phyloP scores from a whole-genome alignment of 2,329 filamentous ascomycete genomes.

The Cladosporium sp. region DNA sequence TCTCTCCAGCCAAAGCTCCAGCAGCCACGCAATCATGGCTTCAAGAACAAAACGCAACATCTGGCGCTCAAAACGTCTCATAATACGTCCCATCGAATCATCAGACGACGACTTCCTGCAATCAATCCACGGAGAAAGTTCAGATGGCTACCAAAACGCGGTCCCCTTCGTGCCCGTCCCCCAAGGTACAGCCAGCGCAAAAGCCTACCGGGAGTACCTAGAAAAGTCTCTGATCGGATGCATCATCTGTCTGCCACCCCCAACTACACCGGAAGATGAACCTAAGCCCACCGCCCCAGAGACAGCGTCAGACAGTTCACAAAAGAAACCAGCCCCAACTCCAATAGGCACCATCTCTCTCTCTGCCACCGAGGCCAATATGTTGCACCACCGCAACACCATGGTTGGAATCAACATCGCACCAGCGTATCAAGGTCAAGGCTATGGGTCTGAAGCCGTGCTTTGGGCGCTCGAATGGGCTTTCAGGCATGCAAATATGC shows the following conservation, averaged over 20 bases:
- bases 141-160: conserved; percentile 20
- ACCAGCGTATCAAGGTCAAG: conserved; percentile 38
- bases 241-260: conserved; percentile 40
- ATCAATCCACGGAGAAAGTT: conserved; percentile 16
- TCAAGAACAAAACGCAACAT: conserved; percentile 26
- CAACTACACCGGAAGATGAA: conserved; percentile 11
- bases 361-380: conserved; percentile 23
- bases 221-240: conserved; percentile 38
- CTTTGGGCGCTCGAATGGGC: conserved; percentile 51
- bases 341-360: conserved; percentile 41
- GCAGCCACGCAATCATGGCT: not conserved
- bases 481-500: conserved; percentile 47
- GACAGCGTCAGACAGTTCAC: not conserved
- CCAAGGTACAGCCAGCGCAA: conserved; percentile 31
- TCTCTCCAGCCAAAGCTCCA: not conserved
- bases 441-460: conserved; percentile 52
- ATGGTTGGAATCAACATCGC: conserved; percentile 44
- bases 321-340: conserved; percentile 16
- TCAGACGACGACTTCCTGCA: conserved; percentile 35
- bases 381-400: conserved; percentile 45
- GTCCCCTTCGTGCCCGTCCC: conserved; percentile 33
- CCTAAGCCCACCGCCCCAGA: not conserved
- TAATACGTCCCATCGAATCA: conserved; percentile 41
- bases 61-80: conserved; percentile 41
- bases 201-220: conserved; percentile 30